These are phyloP conservation scores for Hericium erinaceus DNA, from an alignment of 768 basidiomycete genomes.

Conservation along the genomic window DNA sequence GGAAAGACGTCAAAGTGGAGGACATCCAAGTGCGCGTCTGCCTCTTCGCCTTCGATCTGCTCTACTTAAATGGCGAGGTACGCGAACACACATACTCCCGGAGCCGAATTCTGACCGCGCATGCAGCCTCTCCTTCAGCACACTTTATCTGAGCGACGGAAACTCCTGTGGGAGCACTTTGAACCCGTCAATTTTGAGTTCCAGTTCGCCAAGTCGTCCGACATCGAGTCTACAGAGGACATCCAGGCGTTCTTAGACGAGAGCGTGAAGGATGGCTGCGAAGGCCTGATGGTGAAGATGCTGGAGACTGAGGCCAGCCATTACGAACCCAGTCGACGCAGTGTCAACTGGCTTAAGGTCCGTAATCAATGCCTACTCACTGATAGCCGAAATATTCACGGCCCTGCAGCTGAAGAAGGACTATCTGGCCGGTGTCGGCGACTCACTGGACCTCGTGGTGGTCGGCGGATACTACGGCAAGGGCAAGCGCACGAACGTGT, in stretches of 20 bases:
- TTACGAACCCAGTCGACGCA: slow-evolving; percentile 92
- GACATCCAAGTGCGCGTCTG: slow-evolving; percentile 97
- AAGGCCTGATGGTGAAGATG: slow-evolving; percentile 99
- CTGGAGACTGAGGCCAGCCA: slow-evolving; percentile 83
- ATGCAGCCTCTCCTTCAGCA: slow-evolving; percentile 73
- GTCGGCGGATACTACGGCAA: slow-evolving; percentile 96
- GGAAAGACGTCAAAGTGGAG: slow-evolving; percentile 96
- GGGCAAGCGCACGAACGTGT: slow-evolving; percentile 95
- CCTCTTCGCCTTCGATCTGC: slow-evolving; percentile 89
- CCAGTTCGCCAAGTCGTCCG: slow-evolving; percentile 85
- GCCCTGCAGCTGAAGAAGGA: slow-evolving; percentile 86
- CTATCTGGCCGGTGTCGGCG: slow-evolving; percentile 92
- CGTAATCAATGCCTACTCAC: slow-evolving; percentile 2
- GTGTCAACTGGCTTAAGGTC: slow-evolving; percentile 98
- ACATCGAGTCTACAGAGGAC: slow-evolving; percentile 83
- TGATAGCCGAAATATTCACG: neutral
- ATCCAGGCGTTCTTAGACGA: slow-evolving; percentile 93
- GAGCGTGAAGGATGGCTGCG: slow-evolving; percentile 96
- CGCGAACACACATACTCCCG: slow-evolving; percentile 15
- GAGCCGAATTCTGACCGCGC: neutral
- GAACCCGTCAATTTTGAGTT: slow-evolving; percentile 81
- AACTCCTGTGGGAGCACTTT: slow-evolving; percentile 73
- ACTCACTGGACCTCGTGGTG: slow-evolving; percentile 96
- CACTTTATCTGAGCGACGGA: slow-evolving; percentile 66
- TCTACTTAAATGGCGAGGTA: slow-evolving; percentile 97